These are phyloP conservation scores for Tricholomella constricta DNA, from an alignment of 768 basidiomycete genomes.

Conservation along the genomic window DNA sequence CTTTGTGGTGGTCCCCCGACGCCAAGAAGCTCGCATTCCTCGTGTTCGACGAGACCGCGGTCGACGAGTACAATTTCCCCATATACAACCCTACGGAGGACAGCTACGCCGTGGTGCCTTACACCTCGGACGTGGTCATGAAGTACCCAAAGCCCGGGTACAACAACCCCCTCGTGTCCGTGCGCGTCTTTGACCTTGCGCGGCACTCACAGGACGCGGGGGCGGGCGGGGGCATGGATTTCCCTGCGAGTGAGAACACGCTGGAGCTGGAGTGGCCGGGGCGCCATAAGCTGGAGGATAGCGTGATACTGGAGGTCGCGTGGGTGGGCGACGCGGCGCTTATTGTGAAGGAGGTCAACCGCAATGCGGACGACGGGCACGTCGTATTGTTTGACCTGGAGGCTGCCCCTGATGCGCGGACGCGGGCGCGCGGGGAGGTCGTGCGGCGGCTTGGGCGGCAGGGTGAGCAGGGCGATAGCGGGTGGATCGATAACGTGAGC, in stretches of 20 bases:
- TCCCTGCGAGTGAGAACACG: slow-evolving; percentile 44
- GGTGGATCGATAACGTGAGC: slow-evolving; percentile 92
- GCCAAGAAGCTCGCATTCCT: slow-evolving; percentile 80
- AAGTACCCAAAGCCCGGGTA: slow-evolving; percentile 91
- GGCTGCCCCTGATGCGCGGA: slow-evolving; percentile 19
- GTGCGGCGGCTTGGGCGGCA: slow-evolving; percentile 78
- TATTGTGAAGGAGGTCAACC: slow-evolving; percentile 84
- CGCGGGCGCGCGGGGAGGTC: slow-evolving; percentile 47
- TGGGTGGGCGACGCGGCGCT: slow-evolving; percentile 83
- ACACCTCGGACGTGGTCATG: slow-evolving; percentile 71
- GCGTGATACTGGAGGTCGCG: slow-evolving; percentile 77
- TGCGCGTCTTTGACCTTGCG: slow-evolving; percentile 80
- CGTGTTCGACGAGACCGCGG: slow-evolving; percentile 83
- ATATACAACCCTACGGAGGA: slow-evolving; percentile 87
- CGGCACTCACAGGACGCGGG: slow-evolving; percentile 44
- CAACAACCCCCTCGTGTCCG: slow-evolving; percentile 81
- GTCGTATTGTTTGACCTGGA: slow-evolving; percentile 75
- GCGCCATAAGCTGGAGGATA: slow-evolving; percentile 57
- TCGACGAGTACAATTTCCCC: slow-evolving; percentile 85
- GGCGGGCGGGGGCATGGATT: slow-evolving; percentile 20
- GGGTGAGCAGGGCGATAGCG: slow-evolving; percentile 88
- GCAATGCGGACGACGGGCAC: slow-evolving; percentile 78
- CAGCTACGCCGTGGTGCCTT: slow-evolving; percentile 72
- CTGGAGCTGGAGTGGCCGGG: slow-evolving; percentile 68
- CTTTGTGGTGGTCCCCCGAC: slow-evolving; percentile 93